Conservation (phyloP, 2,329 filamentous ascomycete genomes). For the Didymella lethalis region DNA sequence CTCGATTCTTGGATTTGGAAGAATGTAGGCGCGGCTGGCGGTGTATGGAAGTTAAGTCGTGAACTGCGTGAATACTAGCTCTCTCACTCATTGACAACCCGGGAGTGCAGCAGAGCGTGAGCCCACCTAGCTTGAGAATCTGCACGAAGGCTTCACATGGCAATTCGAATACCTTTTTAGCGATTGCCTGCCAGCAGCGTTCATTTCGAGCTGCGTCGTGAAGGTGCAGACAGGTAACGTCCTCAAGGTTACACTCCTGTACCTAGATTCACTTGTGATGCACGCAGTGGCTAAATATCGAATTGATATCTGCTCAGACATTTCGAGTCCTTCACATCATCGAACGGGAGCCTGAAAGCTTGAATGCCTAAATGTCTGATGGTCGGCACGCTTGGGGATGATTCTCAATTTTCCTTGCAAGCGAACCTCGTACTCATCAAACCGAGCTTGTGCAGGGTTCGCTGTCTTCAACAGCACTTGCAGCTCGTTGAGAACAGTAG, state of each 20-base stretch:
- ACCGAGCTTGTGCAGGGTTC: not conserved
- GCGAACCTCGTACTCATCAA: not conserved
- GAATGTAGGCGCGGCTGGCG: not conserved
- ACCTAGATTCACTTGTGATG: too few species aligned
- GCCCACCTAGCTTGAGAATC: not conserved
- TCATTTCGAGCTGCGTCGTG: too few species aligned
- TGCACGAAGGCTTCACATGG: not conserved
- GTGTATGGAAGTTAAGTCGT: not conserved
- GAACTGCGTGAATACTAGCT: not conserved
- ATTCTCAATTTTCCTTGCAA: not conserved
- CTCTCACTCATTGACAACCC: not conserved
- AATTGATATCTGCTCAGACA: too few species aligned
- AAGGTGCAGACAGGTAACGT: too few species aligned
- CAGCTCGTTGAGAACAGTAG: not conserved
- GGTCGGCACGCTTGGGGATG: not conserved
- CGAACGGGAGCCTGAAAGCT: not conserved
- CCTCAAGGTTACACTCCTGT: too few species aligned
- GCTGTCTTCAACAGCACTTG: not conserved
- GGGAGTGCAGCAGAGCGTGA: not conserved
- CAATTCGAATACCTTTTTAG: not conserved
- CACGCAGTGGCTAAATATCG: too few species aligned
- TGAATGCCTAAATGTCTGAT: not conserved
- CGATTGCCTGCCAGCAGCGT: too few species aligned
- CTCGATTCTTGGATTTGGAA: not conserved
- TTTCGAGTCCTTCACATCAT: not conserved